Percentiles rank a stretch among this genome's conserved stretches.
Conservation (phyloP, 139 green algal species). For the Coelastrella sp. region DNA sequence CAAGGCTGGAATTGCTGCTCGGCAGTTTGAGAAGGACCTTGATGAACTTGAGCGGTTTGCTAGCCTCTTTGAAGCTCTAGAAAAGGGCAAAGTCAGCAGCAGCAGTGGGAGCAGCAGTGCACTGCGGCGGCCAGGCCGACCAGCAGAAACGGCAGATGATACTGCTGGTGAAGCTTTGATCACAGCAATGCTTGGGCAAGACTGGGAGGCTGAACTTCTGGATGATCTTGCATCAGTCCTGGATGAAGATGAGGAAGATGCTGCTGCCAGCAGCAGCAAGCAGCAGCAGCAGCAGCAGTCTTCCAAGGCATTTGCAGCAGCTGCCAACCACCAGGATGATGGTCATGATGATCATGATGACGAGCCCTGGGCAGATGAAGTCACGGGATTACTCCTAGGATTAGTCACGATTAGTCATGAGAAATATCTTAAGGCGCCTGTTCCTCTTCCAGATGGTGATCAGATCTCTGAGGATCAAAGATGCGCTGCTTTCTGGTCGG, state of each 20-base stretch:
- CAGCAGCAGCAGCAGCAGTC: conserved; percentile 21
- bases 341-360: too few species aligned
- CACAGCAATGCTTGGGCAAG: conserved; percentile 56
- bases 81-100: conserved; percentile 32
- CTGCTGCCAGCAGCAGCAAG: not conserved
- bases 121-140: not conserved
- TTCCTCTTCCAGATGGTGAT: conserved; percentile 22
- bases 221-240: conserved; percentile 45
- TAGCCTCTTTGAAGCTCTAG: conserved; percentile 54
- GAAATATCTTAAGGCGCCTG: conserved; percentile 45
- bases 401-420: conserved; percentile 57
- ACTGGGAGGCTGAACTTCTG: conserved; percentile 58
- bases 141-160: not conserved
- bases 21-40: conserved; percentile 37
- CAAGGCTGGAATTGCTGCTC: not conserved
- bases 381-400: conserved; percentile 62
- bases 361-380: conserved; percentile 60
- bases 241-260: conserved; percentile 30
- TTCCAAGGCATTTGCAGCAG: too few species aligned
- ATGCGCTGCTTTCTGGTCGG: conserved; percentile 52
- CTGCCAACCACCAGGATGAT: too few species aligned
- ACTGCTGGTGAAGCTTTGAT: conserved; percentile 45
- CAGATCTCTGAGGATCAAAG: conserved; percentile 55
- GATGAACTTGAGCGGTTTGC: conserved; percentile 54
- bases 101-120: not conserved